Evolutionary conservation across 2,329 filamentous ascomycete genomes (phyloP).

Genomic region (Penicillium sclerotigenum): DNA sequence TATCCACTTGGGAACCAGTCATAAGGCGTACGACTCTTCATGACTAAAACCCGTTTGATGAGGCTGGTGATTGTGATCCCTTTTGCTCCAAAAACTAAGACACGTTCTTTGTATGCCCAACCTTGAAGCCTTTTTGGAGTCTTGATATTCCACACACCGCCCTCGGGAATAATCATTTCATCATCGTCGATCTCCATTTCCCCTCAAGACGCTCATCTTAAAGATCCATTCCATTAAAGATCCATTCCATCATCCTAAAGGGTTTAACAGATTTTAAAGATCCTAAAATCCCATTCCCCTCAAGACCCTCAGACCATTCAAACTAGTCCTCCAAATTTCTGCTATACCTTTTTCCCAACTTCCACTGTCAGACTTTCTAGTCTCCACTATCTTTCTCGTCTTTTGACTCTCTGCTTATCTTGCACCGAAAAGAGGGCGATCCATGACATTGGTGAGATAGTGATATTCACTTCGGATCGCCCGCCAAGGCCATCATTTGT

Average conservation of each 20-base stretch:
- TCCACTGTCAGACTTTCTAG: background rate
- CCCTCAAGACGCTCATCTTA: background rate
- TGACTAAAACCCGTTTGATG: constrained; percentile 1
- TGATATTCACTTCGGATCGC: constrained; percentile 12
- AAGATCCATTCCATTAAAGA: background rate
- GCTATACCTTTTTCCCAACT: background rate
- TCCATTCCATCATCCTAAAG: too few species aligned
- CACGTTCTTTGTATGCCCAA: too few species aligned
- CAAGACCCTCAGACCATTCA: background rate
- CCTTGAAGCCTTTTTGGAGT: background rate
- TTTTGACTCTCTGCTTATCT: background rate
- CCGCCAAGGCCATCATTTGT: constrained; percentile 17
- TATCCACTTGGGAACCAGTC: background rate
- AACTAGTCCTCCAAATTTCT: background rate
- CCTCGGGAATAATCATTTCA: constrained; percentile 15
- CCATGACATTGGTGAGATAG: constrained; percentile 2
- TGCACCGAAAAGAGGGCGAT: constrained; percentile 15
- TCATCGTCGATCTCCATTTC: constrained; percentile 2
- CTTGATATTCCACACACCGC: constrained; percentile 8
- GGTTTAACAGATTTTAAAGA: too few species aligned
- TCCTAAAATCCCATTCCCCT: background rate
- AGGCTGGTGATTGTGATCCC: too few species aligned
- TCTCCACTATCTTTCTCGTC: background rate
- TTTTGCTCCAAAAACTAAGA: too few species aligned
- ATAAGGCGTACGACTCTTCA: background rate